Evolutionary conservation across 2,329 filamentous ascomycete genomes (phyloP).

Genomic region (Cucurbitaria berberidis): DNA sequence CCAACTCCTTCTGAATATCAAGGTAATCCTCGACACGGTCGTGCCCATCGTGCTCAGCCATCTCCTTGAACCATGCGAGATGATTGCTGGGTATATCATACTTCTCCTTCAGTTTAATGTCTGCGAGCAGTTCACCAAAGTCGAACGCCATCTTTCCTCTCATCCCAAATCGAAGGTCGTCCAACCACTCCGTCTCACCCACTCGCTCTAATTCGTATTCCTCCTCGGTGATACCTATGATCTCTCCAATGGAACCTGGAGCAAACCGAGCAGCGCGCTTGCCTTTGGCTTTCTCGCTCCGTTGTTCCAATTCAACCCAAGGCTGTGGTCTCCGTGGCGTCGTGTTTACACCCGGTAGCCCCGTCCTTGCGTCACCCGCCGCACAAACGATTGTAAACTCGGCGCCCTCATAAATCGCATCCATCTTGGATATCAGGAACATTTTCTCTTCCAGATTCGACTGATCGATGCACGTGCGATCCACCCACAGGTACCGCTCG

Average conservation of each 20-base stretch:
- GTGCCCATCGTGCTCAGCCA: constrained; percentile 1
- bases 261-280: not conserved
- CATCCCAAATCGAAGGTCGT: constrained; percentile 1
- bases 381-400: constrained; percentile 22
- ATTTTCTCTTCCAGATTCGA: constrained; percentile 8
- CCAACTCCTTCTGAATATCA: not conserved
- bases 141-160: not conserved
- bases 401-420: constrained; percentile 18
- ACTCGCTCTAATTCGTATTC: not conserved
- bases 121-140: not conserved
- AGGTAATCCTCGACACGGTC: not conserved
- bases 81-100: not conserved
- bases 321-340: constrained; percentile 1
- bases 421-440: constrained; percentile 15
- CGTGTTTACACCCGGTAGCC: constrained; percentile 1
- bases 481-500: constrained; percentile 15
- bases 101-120: not conserved
- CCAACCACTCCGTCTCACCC: not conserved
- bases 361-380: constrained; percentile 4
- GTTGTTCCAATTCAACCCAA: not conserved
- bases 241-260: not conserved
- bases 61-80: not conserved
- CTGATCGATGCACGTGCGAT: constrained; percentile 20
- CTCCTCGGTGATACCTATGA: constrained; percentile 1
- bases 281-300: constrained; percentile 1